Conservation (phyloP, 1,139 yeast species). For the Candida frijolesensis region DNA sequence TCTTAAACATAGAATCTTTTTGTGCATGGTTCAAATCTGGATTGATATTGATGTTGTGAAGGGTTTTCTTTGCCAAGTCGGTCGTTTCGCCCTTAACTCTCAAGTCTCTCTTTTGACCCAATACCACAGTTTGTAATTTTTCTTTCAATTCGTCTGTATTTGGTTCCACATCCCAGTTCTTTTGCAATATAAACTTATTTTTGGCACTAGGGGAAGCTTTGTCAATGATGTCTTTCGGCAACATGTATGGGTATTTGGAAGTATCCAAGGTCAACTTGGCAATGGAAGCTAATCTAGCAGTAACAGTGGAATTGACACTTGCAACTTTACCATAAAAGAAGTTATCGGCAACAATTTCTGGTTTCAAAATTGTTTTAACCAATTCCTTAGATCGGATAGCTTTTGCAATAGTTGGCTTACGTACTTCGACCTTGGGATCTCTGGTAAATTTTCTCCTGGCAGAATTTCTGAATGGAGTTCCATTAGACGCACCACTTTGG, state of each 20-base stretch:
- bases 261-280: conserved; percentile 41
- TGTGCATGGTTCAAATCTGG: conserved; percentile 30
- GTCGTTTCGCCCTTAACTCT: conserved; percentile 14
- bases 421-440: conserved; percentile 9
- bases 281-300: conserved; percentile 45
- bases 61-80: conserved; percentile 6
- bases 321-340: conserved; percentile 46
- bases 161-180: conserved; percentile 32
- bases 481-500: conserved; percentile 7
- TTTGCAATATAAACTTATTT: conserved; percentile 39
- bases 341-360: conserved; percentile 29
- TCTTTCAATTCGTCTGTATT: conserved; percentile 25
- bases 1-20: conserved; percentile 32
- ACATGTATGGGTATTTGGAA: conserved; percentile 46
- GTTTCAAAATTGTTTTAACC: conserved; percentile 22
- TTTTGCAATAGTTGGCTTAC: conserved; percentile 12
- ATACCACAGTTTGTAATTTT: conserved; percentile 35
- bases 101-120: conserved; percentile 29
- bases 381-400: conserved; percentile 19
- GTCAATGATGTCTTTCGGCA: conserved; percentile 41
- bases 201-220: conserved; percentile 19
- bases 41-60: conserved; percentile 31
- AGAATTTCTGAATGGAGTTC: conserved; percentile 7
- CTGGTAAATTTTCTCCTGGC: conserved; percentile 8
- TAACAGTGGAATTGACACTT: conserved; percentile 30